Evolutionary conservation across 2,329 filamentous ascomycete species (phyloP).

Genomic region (Aspergillus viridinutans): DNA sequence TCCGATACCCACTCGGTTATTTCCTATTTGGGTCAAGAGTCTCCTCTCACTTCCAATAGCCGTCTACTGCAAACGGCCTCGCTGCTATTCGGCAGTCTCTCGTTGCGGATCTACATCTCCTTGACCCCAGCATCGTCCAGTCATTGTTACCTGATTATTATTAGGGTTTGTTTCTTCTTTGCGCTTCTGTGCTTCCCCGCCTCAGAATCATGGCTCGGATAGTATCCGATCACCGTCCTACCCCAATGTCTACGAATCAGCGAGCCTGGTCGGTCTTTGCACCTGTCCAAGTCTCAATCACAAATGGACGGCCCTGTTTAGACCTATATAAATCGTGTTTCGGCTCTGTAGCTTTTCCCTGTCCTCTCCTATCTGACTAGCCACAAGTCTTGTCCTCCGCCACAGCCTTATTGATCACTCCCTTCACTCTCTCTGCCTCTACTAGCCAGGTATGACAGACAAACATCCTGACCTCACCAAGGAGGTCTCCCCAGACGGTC

Average conservation of each 20-base stretch:
- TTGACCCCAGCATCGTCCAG: background rate
- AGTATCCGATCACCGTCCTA: background rate
- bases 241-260: conserved; percentile 10
- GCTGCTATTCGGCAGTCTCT: conserved; percentile 3
- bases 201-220: conserved; percentile 1
- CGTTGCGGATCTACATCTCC: conserved; percentile 7
- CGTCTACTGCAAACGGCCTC: conserved; percentile 1
- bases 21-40: background rate
- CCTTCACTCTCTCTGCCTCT: background rate
- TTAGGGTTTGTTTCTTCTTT: conserved; percentile 8
- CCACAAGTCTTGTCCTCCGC: background rate
- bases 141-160: conserved; percentile 9
- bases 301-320: background rate
- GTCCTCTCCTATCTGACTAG: background rate
- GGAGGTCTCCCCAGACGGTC: conserved; percentile 14
- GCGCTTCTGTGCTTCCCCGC: conserved; percentile 2
- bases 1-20: background rate
- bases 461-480: conserved; percentile 13
- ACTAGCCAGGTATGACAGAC: conserved; percentile 15
- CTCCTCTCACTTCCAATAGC: conserved; percentile 4
- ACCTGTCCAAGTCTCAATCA: background rate
- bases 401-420: background rate
- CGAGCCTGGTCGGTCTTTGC: conserved; percentile 2
- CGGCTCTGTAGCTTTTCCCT: background rate
- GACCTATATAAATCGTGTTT: conserved; percentile 7